Base-by-base conservation (phyloP, 192 early-diverging fungal species). In the Entomortierella chlamydospora region DNA sequence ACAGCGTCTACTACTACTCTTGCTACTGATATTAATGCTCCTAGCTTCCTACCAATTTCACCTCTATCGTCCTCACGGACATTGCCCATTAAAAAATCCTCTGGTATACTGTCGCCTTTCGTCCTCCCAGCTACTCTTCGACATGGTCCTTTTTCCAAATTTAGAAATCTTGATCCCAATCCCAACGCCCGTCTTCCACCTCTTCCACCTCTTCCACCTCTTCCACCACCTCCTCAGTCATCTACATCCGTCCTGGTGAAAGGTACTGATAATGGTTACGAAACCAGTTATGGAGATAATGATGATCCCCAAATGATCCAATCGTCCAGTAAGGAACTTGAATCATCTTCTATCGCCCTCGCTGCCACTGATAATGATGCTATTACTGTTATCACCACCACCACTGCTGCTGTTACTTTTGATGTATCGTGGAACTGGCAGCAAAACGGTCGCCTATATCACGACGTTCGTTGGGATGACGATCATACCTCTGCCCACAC, bases 381-480 rank as follows among this genome's bases (percentile, higher is more conserved):
- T 26, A 64, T 45, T 28, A 56, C 26, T 57, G 31, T 17, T 30
- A 13, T 22, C 30, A 57, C 55, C 2, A 20, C 31, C 18, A 6
- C 7, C 4, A 8, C 12, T 57, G 25, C 55, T 34, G 55, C 29
- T n/a, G 18, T 4, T 18, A 57, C 55, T 29, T 7, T 20, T n/a
- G 18, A 13, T 11, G 34, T 20, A 31, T 47, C 15, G 6, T 52
- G 33, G 37, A 34, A 79, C 23, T 79, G 76, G 76, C 45, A 55
- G 4, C 15, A 13, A 1, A 23, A 79, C 23, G 70, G 68, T 51
- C 57, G 33, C 1, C 29, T 70, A 23, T 79, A 70, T 66, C 57
- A 79, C 52, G 68, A 79, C 34, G 63, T 64, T n/a, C 67, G 76
- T 13, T 79, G 76, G 76, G 76, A 79, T 26, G 62, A 68, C 12